These are phyloP conservation scores for Phytophthora pistaciae DNA, from an alignment of 352 stramenopile species.

Conservation along the genomic window DNA sequence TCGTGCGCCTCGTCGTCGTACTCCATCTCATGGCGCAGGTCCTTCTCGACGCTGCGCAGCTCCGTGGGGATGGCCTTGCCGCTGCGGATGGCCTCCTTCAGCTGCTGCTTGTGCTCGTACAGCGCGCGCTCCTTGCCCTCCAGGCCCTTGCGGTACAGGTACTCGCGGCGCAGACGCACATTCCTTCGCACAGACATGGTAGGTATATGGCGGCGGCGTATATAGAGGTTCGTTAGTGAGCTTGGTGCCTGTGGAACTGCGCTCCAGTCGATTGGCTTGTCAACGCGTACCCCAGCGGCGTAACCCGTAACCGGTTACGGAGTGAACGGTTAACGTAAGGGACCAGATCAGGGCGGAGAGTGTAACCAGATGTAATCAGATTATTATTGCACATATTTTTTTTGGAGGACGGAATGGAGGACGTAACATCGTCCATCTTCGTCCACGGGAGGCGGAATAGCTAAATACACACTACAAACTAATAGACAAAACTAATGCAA, in stretches of 20 bases:
- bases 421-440: not conserved
- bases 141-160: constrained; percentile 98
- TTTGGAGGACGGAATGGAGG: not conserved
- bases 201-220: not conserved
- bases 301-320: not conserved
- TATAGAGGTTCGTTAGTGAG: not conserved
- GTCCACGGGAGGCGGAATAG: not conserved
- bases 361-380: not conserved
- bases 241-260: constrained; percentile 17
- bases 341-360: not conserved
- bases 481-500: constrained; percentile 35
- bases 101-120: constrained; percentile 98
- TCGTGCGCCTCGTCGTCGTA: constrained; percentile 92
- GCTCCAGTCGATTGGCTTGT: constrained; percentile 28
- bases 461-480: constrained; percentile 19
- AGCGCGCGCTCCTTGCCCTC: constrained; percentile 95
- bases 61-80: constrained; percentile 99
- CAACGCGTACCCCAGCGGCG: not conserved
- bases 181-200: constrained; percentile 94
- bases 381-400: not conserved
- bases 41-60: constrained; percentile 94
- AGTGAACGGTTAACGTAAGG: not conserved
- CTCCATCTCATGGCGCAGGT: constrained; percentile 93
- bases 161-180: constrained; percentile 98
- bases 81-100: constrained; percentile 94